Conservation (phyloP, 768 basidiomycete species). For the Suillus subaureus region DNA sequence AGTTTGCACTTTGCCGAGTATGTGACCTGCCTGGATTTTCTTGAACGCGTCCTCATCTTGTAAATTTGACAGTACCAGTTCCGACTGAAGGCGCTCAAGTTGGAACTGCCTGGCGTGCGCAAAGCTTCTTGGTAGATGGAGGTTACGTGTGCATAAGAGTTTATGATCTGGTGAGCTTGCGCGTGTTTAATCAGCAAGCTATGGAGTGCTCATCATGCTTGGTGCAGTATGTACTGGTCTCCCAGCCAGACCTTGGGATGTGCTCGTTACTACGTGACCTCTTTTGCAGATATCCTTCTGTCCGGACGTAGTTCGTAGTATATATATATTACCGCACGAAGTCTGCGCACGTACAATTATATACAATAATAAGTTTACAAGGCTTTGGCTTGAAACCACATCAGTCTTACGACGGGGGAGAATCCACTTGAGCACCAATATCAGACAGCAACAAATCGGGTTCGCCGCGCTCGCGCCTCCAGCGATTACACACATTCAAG, state of each 20-base stretch:
- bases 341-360: neutral
- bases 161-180: neutral
- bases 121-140: constrained; percentile 85
- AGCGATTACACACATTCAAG: constrained; percentile 76
- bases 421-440: constrained; percentile 42
- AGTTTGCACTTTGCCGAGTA: constrained; percentile 87
- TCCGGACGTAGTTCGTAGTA: neutral
- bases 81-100: constrained; percentile 77
- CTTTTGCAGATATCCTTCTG: neutral
- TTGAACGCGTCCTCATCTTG: neutral
- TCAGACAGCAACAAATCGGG: constrained; percentile 63
- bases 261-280: neutral
- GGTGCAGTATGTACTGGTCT: neutral
- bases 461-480: constrained; percentile 85
- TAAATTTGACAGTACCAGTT: constrained; percentile 78
- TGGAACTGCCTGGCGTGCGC: constrained; percentile 83
- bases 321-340: constrained; percentile 1
- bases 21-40: constrained; percentile 15
- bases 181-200: neutral
- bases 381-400: neutral
- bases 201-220: neutral
- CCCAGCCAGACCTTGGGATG: neutral
- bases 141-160: neutral
- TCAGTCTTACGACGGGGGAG: constrained; percentile 22
- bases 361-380: constrained; percentile 4